These are phyloP conservation scores for Scolecobasidium constrictum DNA, from an alignment of 2,329 filamentous ascomycete species.

Conservation along the genomic window DNA sequence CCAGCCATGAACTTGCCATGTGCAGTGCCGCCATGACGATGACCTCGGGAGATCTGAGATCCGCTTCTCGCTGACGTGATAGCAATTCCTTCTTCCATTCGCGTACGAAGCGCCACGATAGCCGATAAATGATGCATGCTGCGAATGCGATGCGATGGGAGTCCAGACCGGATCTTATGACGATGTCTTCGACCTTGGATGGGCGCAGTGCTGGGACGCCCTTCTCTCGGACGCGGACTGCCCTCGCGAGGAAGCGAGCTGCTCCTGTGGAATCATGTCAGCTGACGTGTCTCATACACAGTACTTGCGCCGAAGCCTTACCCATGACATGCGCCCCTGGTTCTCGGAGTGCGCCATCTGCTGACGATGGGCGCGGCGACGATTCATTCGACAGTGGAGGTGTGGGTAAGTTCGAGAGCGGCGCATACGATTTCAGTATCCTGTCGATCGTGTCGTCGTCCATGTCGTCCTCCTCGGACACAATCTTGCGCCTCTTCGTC, in stretches of 20 bases:
- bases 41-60: neutral
- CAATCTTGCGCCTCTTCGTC: neutral
- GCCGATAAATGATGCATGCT: neutral
- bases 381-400: conserved; percentile 1
- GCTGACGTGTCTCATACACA: too few relatives aligned
- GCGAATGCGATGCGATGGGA: neutral
- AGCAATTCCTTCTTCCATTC: neutral
- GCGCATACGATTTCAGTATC: neutral
- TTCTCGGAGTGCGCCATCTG: too few relatives aligned
- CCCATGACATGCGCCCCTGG: too few relatives aligned
- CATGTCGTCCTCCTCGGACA: neutral
- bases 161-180: neutral
- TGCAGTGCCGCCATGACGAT: neutral
- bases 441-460: neutral
- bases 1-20: neutral
- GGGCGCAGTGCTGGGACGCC: neutral
- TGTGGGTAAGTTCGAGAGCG: conserved; percentile 6
- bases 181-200: neutral
- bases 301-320: too few relatives aligned
- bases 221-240: neutral
- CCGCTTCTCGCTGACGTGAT: neutral
- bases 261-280: neutral
- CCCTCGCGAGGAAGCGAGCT: neutral
- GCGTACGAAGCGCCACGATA: neutral
- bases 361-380: neutral